Percentiles rank a stretch among this genome's conserved stretches.
phyloP scores from a whole-genome alignment of 225 moss, liverwort and hornwort genomes.

The Marchantia paleacea region DNA sequence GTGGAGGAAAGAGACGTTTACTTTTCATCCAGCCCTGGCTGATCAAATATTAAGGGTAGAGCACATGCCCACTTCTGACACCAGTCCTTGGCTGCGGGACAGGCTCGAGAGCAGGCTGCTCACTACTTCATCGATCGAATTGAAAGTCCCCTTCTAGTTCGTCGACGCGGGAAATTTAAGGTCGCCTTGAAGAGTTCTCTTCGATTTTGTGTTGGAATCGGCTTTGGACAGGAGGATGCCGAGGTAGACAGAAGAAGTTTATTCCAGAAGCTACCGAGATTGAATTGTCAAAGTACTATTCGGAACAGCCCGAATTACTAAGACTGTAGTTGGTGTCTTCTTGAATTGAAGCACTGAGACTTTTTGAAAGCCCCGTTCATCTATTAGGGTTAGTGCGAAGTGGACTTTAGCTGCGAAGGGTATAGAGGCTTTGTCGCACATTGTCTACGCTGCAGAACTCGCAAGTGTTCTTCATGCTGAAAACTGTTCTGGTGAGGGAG shows the following conservation, averaged over 20 bases:
- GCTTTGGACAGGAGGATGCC: neutral
- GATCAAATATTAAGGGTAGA: too few species aligned
- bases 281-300: neutral
- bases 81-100: neutral
- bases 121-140: too few species aligned
- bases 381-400: neutral
- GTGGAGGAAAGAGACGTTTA: too few species aligned
- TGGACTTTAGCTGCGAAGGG: neutral
- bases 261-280: neutral
- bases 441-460: neutral
- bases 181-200: neutral
- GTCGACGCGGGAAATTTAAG: neutral
- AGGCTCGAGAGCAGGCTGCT: neutral
- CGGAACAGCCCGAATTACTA: neutral
- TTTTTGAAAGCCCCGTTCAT: neutral
- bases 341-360: neutral
- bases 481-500: neutral
- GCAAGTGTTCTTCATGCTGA: neutral
- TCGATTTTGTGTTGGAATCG: neutral
- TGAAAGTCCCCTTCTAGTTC: neutral
- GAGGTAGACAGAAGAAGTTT: neutral
- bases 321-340: neutral
- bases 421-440: neutral
- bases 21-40: too few species aligned
- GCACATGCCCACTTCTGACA: too few species aligned